Conservation (phyloP, 2,329 filamentous ascomycete genomes). For the Trichoderma sp. region DNA sequence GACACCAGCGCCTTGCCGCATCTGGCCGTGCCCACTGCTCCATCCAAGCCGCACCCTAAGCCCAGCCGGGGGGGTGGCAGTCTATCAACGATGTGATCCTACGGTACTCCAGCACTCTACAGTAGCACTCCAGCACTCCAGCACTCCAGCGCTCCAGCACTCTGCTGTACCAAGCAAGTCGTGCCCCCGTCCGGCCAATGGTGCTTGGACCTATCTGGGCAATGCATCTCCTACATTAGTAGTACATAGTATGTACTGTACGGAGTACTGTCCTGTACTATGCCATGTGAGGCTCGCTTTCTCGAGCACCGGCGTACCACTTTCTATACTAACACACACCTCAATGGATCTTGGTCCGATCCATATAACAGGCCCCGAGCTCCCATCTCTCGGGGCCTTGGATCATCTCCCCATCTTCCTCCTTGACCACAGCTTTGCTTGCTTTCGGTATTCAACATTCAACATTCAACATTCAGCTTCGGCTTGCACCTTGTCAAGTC, state of each 20-base stretch:
- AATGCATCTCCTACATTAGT: background rate
- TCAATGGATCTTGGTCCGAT: conserved; percentile 8
- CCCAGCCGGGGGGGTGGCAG: background rate
- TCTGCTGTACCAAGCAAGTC: too few species aligned
- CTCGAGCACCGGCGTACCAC: background rate
- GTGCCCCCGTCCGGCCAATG: background rate
- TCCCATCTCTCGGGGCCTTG: background rate
- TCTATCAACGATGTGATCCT: too few species aligned
- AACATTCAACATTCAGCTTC: background rate
- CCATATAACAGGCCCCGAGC: conserved; percentile 8
- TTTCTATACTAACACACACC: background rate
- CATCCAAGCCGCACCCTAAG: conserved; percentile 1
- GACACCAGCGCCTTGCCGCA: background rate
- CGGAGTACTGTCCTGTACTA: too few species aligned
- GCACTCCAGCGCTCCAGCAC: too few species aligned
- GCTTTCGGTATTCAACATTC: background rate
- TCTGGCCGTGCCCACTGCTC: background rate
- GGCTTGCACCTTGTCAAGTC: background rate
- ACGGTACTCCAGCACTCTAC: too few species aligned
- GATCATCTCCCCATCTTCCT: background rate
- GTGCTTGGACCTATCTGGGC: background rate
- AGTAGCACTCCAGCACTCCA: too few species aligned
- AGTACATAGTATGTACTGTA: too few species aligned
- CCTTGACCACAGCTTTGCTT: background rate
- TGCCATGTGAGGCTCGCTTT: background rate